Evolutionary conservation across 371 early-diverging fungal species (phyloP).

Genomic region (Syncephalastrum monosporum): DNA sequence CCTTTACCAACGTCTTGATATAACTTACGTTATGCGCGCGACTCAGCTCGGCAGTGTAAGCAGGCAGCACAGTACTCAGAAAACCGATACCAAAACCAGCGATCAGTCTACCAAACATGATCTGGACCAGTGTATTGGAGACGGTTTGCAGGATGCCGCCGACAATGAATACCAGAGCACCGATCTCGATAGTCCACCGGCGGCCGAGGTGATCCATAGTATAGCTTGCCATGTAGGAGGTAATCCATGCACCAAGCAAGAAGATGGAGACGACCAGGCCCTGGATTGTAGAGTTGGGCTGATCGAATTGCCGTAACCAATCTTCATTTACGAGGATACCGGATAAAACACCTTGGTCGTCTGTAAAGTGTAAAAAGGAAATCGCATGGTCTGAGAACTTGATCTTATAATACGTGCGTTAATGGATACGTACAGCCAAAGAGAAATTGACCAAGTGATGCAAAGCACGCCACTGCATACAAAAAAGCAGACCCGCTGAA

Average conservation of each 20-base stretch:
- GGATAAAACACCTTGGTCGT: conserved; percentile 40
- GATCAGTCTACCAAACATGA: conserved; percentile 43
- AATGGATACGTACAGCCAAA: conserved; percentile 37
- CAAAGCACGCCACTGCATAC: conserved; percentile 37
- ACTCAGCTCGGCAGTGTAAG: conserved; percentile 51
- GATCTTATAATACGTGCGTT: not conserved
- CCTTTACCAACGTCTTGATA: not conserved
- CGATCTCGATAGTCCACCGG: conserved; percentile 41
- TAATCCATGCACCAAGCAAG: conserved; percentile 42
- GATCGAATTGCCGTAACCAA: conserved; percentile 28
- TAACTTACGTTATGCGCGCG: conserved; percentile 38
- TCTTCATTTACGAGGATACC: conserved; percentile 37
- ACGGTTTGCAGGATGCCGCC: conserved; percentile 43
- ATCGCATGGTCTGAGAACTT: too few species aligned
- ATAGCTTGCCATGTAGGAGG: conserved; percentile 34
- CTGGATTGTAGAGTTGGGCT: conserved; percentile 33
- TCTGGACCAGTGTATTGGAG: conserved; percentile 22
- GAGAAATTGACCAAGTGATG: conserved; percentile 39
- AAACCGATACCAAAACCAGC: conserved; percentile 54
- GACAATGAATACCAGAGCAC: conserved; percentile 48
- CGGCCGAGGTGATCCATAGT: conserved; percentile 47
- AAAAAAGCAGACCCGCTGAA: conserved; percentile 19
- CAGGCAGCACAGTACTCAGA: conserved; percentile 44
- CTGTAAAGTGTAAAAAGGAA: conserved; percentile 8
- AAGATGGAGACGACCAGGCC: conserved; percentile 45